Evolutionary conservation across 2,329 filamentous ascomycete species (phyloP).

Genomic region (Aspergillus fructus): DNA sequence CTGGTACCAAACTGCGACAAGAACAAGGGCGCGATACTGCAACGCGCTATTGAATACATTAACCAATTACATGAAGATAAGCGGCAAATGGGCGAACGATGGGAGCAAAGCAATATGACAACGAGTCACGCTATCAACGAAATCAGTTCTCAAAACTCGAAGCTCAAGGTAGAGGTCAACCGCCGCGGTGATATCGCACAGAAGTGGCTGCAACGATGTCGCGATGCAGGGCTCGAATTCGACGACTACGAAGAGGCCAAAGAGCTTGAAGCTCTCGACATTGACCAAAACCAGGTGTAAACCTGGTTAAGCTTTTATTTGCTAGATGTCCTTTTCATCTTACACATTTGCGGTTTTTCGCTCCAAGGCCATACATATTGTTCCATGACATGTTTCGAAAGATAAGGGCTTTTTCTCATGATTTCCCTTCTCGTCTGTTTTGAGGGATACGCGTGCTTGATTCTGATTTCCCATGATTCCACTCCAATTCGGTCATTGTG

Average conservation of each 20-base stretch:
- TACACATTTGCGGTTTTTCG: background rate
- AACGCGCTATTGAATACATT: slow-evolving; percentile 92
- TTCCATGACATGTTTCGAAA: slow-evolving; percentile 26
- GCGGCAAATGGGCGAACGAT: slow-evolving; percentile 42
- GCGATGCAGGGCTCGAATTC: slow-evolving; percentile 49
- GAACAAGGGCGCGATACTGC: slow-evolving; percentile 96
- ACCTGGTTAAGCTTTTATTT: background rate
- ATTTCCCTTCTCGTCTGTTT: slow-evolving; percentile 13
- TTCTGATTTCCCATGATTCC: slow-evolving; percentile 6
- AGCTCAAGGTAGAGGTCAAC: slow-evolving; percentile 89
- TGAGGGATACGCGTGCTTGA: background rate
- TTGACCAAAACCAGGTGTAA: slow-evolving; percentile 31
- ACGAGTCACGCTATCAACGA: slow-evolving; percentile 63
- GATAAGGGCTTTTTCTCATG: slow-evolving; percentile 22
- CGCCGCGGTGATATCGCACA: slow-evolving; percentile 70
- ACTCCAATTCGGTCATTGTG: slow-evolving; percentile 5
- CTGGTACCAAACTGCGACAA: slow-evolving; percentile 98
- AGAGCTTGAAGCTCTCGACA: slow-evolving; percentile 37
- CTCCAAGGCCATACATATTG: slow-evolving; percentile 19
- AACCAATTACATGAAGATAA: slow-evolving; percentile 65
- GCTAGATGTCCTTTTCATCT: background rate
- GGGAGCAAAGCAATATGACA: slow-evolving; percentile 45
- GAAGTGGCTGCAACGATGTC: slow-evolving; percentile 49
- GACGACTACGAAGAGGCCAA: slow-evolving; percentile 49
- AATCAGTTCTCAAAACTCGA: slow-evolving; percentile 89